These are phyloP conservation scores for Isoetes engelmannii DNA, from an alignment of 83 land plant genomes.

Conservation along the genomic window DNA sequence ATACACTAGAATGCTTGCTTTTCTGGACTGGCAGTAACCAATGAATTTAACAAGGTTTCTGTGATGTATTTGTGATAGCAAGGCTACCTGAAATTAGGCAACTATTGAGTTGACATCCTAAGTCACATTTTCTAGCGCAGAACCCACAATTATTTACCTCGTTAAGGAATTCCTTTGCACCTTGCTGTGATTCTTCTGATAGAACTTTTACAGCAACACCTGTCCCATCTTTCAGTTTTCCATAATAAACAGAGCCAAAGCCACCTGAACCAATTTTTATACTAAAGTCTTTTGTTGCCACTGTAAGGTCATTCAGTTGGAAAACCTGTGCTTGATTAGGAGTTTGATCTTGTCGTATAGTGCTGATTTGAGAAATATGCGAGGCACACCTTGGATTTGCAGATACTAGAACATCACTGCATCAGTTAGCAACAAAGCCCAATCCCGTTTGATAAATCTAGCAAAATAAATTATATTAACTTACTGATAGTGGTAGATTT, in stretches of 20 bases:
- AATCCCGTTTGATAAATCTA: no score
- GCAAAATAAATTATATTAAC: no score
- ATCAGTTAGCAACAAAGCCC: no score
- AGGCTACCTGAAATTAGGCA: slow-evolving; percentile 5
- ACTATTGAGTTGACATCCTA: no score
- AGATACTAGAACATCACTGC: no score
- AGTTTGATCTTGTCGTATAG: no score
- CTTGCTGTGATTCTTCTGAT: slow-evolving; percentile 54
- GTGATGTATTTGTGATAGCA: slow-evolving; percentile 75
- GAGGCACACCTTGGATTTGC: no score
- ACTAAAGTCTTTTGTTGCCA: slow-evolving; percentile 50
- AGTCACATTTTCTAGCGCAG: background rate
- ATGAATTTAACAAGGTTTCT: slow-evolving; percentile 64
- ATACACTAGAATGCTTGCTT: slow-evolving; percentile 55
- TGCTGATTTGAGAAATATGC: no score
- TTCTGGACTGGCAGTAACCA: slow-evolving; percentile 62
- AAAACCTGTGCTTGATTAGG: slow-evolving; percentile 45
- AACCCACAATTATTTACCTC: slow-evolving; percentile 36
- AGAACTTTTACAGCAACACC: slow-evolving; percentile 83
- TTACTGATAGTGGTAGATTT: no score
- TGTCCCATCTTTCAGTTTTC: slow-evolving; percentile 54
- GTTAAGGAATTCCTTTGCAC: slow-evolving; percentile 62
- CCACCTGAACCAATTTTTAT: slow-evolving; percentile 77
- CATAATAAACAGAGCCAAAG: slow-evolving; percentile 82
- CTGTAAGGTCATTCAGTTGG: slow-evolving; percentile 43